Percentiles rank a stretch among this genome's conserved stretches.
Evolutionary conservation across 306 rosid species (phyloP).

Genomic region (Prunus salicina): DNA sequence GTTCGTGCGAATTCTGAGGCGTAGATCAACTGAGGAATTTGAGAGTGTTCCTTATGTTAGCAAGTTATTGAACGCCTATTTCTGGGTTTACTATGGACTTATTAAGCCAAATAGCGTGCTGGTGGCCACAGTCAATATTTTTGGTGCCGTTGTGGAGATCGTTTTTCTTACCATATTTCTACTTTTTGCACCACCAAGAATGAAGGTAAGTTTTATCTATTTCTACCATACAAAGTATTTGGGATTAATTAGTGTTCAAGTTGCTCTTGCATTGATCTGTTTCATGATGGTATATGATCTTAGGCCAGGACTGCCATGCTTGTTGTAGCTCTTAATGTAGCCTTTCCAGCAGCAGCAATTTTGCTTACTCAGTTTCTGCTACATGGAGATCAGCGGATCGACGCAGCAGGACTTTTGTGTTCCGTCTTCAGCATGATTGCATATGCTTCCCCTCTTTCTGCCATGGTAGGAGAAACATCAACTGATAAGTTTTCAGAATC

Average conservation of each 20-base stretch:
- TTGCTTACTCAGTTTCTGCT: conserved; percentile 25
- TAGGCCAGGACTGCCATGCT: conserved; percentile 32
- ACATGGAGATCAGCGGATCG: conserved; percentile 20
- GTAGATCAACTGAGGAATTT: conserved; percentile 32
- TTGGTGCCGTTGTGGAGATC: conserved; percentile 32
- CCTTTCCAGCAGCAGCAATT: conserved; percentile 27
- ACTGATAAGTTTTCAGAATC: too few relatives aligned
- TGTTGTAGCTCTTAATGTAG: conserved; percentile 23
- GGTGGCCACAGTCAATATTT: conserved; percentile 26
- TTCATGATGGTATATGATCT: not conserved
- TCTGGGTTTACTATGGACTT: conserved; percentile 33
- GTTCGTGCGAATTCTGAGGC: conserved; percentile 24
- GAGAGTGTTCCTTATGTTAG: conserved; percentile 35
- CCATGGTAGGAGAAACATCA: conserved; percentile 20
- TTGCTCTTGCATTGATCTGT: not conserved
- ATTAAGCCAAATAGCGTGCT: conserved; percentile 26
- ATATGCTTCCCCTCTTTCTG: conserved; percentile 38
- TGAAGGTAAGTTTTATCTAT: conserved; percentile 16
- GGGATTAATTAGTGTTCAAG: not conserved
- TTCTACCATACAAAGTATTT: not conserved
- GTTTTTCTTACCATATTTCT: conserved; percentile 29
- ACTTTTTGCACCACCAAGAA: conserved; percentile 30
- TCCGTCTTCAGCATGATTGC: conserved; percentile 31
- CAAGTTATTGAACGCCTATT: conserved; percentile 32
- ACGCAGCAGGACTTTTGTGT: conserved; percentile 26